Evolutionary conservation across 2,329 filamentous ascomycete genomes (phyloP).

Genomic region (Chaetomium sp.): DNA sequence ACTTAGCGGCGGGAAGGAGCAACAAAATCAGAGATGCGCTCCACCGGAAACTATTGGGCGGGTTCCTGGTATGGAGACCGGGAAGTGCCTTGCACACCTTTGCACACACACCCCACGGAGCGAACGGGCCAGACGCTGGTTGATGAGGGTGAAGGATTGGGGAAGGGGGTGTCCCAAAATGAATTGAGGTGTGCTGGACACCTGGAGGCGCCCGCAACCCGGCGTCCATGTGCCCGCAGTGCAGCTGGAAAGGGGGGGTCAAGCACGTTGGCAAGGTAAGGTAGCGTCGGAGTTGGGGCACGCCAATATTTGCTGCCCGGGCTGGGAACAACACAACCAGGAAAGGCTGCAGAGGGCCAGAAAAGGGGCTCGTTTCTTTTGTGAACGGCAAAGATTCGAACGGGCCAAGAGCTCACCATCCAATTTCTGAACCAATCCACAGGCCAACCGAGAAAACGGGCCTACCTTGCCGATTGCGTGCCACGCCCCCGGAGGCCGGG

Average conservation of each 20-base stretch:
- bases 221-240: too few relatives aligned
- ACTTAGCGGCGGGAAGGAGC: slow-evolving; percentile 3
- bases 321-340: too few relatives aligned
- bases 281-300: slow-evolving; percentile 6
- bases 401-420: slow-evolving; percentile 12
- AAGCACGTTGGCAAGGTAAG: neutral
- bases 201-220: too few relatives aligned
- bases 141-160: neutral
- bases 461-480: slow-evolving; percentile 1
- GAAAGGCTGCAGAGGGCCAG: neutral
- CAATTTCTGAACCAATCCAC: slow-evolving; percentile 9
- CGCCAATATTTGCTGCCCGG: neutral
- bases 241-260: too few relatives aligned
- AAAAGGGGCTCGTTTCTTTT: slow-evolving; percentile 3
- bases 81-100: slow-evolving; percentile 13
- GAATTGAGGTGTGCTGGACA: too few relatives aligned
- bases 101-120: slow-evolving; percentile 11
- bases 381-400: neutral
- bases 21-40: slow-evolving; percentile 15
- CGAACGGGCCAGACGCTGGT: neutral
- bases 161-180: too few relatives aligned
- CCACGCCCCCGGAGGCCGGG: neutral
- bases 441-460: neutral
- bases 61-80: slow-evolving; percentile 14
- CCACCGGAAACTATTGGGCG: slow-evolving; percentile 10